Conservation (phyloP, 495 filamentous ascomycete species). For the Pseudomonodictys pantanalensis region DNA sequence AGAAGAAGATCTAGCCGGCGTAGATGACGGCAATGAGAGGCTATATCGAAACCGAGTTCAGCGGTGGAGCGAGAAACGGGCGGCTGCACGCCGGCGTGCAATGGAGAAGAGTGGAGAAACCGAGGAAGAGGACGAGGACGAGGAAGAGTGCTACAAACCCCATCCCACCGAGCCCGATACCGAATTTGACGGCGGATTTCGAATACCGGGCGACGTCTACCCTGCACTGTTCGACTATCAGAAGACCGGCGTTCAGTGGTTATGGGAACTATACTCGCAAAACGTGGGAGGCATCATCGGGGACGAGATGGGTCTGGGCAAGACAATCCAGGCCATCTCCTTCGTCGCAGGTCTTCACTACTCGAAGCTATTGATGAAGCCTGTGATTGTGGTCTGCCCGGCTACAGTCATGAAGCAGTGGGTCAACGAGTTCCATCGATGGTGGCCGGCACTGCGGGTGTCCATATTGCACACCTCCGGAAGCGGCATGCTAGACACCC, state of each 20-base stretch:
- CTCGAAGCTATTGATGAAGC: slow-evolving; percentile 76
- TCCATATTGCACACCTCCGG: slow-evolving; percentile 93
- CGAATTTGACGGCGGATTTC: slow-evolving; percentile 68
- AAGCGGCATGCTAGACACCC: slow-evolving; percentile 87
- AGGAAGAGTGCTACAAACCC: slow-evolving; percentile 78
- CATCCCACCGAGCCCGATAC: slow-evolving; percentile 77
- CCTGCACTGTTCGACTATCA: slow-evolving; percentile 92
- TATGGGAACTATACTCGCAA: slow-evolving; percentile 88
- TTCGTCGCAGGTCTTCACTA: slow-evolving; percentile 90
- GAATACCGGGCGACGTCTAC: slow-evolving; percentile 85
- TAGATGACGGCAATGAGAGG: slow-evolving; percentile 89
- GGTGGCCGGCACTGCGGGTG: slow-evolving; percentile 94
- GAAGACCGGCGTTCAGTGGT: slow-evolving; percentile 91
- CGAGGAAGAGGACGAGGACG: slow-evolving; percentile 28
- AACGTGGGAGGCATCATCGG: slow-evolving; percentile 91
- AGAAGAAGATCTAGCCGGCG: slow-evolving; percentile 63
- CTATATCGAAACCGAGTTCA: slow-evolving; percentile 74
- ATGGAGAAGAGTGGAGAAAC: slow-evolving; percentile 18
- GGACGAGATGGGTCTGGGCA: slow-evolving; percentile 97
- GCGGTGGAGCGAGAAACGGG: slow-evolving; percentile 69
- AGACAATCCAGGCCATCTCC: slow-evolving; percentile 90
- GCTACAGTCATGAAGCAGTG: slow-evolving; percentile 94
- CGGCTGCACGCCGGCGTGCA: slow-evolving; percentile 58
- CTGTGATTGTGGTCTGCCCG: slow-evolving; percentile 84
- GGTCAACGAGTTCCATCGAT: slow-evolving; percentile 96